Conservation (phyloP, 352 stramenopile genomes). For the Phytophthora pinifolia region DNA sequence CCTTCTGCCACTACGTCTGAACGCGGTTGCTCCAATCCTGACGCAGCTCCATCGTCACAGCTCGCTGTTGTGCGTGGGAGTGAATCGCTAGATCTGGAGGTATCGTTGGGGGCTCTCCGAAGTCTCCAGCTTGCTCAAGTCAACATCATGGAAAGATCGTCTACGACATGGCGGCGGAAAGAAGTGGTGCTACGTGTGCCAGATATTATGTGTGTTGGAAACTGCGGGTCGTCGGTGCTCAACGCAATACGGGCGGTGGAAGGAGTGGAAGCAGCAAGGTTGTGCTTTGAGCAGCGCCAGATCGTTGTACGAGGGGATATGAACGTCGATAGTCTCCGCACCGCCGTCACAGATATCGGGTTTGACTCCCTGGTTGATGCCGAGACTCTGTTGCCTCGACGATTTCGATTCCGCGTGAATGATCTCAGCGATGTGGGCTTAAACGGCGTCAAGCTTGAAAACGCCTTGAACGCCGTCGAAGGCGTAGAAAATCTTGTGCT, state of each 20-base stretch:
- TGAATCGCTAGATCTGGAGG: constrained; percentile 26
- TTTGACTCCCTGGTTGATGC: constrained; percentile 55
- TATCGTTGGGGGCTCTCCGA: constrained; percentile 25
- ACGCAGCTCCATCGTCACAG: constrained; percentile 4
- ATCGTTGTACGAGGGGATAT: constrained; percentile 61
- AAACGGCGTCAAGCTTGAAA: constrained; percentile 26
- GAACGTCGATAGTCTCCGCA: constrained; percentile 35
- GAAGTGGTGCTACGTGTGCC: constrained; percentile 65
- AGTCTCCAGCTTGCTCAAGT: constrained; percentile 32
- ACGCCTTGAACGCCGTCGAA: constrained; percentile 41
- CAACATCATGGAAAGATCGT: constrained; percentile 37
- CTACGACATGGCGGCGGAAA: constrained; percentile 50
- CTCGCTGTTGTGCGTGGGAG: constrained; percentile 39
- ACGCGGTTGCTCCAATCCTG: background rate
- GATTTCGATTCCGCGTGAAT: constrained; percentile 58
- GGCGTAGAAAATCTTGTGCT: constrained; percentile 70
- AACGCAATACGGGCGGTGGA: constrained; percentile 49
- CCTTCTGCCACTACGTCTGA: background rate
- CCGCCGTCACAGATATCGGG: constrained; percentile 48
- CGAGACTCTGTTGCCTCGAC: constrained; percentile 41
- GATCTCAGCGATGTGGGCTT: constrained; percentile 36
- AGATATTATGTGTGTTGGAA: constrained; percentile 84
- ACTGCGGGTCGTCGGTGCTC: constrained; percentile 75
- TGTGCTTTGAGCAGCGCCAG: constrained; percentile 63
- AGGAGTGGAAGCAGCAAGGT: constrained; percentile 46